phyloP scores from a whole-genome alignment of 2,329 filamentous ascomycete species.

The Aureobasidium leucospermi region DNA sequence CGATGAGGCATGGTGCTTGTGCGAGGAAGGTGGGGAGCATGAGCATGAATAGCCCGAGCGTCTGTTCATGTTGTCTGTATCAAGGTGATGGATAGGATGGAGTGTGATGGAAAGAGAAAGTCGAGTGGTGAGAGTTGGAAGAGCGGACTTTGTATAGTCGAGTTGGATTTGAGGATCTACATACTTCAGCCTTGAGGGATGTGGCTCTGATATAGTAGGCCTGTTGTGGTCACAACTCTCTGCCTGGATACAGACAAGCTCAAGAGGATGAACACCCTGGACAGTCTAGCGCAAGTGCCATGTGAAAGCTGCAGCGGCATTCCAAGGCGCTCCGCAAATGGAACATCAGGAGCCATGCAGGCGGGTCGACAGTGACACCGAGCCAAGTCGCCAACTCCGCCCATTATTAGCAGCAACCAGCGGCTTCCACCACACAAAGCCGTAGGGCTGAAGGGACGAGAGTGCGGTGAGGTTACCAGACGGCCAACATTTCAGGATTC shows the following conservation, averaged over 20 bases:
- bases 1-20: conserved; percentile 58
- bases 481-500: neutral
- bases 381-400: conserved; percentile 12
- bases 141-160: neutral
- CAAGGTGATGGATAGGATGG: neutral
- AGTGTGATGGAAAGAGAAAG: neutral
- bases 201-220: conserved; percentile 13
- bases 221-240: conserved; percentile 12
- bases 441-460: conserved; percentile 11
- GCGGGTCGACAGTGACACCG: conserved; percentile 12
- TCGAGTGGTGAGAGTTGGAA: neutral
- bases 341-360: conserved; percentile 8
- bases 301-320: conserved; percentile 15
- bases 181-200: conserved; percentile 10
- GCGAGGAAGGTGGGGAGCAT: conserved; percentile 34
- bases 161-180: neutral
- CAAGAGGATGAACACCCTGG: conserved; percentile 14
- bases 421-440: neutral
- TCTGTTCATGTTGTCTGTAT: conserved; percentile 32
- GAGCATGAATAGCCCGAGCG: conserved; percentile 38
- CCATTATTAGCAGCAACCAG: conserved; percentile 15
- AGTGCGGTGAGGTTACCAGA: conserved; percentile 8
- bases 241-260: conserved; percentile 13
- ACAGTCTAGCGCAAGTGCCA: conserved; percentile 10
- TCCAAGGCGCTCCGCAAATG: conserved; percentile 12